phyloP scores from a whole-genome alignment of 345 rosid genomes.

The Eucalyptus rudis region DNA sequence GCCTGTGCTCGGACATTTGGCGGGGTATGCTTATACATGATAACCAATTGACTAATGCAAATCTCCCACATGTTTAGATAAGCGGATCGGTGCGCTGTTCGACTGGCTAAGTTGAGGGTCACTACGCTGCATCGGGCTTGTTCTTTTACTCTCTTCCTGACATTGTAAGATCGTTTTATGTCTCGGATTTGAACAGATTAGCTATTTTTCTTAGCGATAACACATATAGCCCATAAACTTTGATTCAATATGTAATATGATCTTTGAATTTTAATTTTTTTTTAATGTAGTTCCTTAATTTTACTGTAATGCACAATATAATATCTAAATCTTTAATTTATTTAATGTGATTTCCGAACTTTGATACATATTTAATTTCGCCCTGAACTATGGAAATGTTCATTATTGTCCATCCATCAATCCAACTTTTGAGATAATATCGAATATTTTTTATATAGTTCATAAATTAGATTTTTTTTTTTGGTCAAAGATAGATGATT shows the following conservation, averaged over 20 bases:
- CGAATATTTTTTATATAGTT: no score
- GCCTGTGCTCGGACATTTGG: neutral
- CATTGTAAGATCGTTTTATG: neutral
- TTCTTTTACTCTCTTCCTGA: neutral
- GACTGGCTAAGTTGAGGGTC: neutral
- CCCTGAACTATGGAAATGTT: rapidly evolving
- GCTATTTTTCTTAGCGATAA: neutral
- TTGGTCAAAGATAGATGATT: no score
- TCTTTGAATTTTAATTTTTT: rapidly evolving
- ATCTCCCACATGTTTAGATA: neutral
- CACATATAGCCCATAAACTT: rapidly evolving
- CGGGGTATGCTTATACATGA: neutral
- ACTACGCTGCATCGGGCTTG: neutral
- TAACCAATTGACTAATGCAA: neutral
- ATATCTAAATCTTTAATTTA: rapidly evolving
- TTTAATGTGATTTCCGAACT: rapidly evolving
- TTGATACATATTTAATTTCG: no score
- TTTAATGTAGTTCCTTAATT: rapidly evolving
- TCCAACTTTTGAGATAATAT: rapidly evolving
- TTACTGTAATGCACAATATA: no score
- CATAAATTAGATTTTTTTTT: no score
- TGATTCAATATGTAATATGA: no score
- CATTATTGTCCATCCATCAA: rapidly evolving
- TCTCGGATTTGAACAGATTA: neutral
- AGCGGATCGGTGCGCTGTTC: neutral